These are phyloP conservation scores for Citrus trifoliata DNA, from an alignment of 345 rosid genomes.

Conservation along the genomic window DNA sequence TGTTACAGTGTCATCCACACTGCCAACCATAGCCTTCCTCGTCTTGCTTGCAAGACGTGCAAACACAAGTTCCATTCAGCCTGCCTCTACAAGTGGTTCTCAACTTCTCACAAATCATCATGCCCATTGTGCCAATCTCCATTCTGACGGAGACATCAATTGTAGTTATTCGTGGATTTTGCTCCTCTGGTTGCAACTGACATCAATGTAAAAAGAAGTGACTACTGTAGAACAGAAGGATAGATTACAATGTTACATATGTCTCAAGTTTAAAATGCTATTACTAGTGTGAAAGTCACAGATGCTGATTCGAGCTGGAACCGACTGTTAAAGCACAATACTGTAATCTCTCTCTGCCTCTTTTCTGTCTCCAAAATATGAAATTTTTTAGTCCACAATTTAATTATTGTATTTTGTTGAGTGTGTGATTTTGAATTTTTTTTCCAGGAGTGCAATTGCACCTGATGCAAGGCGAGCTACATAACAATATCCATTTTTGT, in stretches of 20 bases:
- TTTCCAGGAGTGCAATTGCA: background rate
- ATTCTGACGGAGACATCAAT: conserved; percentile 36
- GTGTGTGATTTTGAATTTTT: background rate
- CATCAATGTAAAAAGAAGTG: background rate
- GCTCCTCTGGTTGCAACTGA: background rate
- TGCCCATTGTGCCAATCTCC: conserved; percentile 98
- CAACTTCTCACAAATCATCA: conserved; percentile 80
- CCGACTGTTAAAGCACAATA: background rate
- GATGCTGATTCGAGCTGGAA: background rate
- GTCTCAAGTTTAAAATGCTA: background rate
- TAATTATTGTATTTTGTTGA: background rate
- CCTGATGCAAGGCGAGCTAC: background rate
- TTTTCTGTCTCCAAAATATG: background rate
- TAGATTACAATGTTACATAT: background rate
- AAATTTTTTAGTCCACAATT: background rate
- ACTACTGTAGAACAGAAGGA: background rate
- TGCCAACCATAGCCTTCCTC: conserved; percentile 82
- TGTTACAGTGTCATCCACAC: conserved; percentile 98
- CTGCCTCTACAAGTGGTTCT: conserved; percentile 94
- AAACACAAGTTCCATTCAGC: conserved; percentile 93
- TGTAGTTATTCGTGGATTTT: background rate
- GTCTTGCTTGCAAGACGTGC: conserved; percentile 91
- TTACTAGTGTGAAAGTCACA: background rate
- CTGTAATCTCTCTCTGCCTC: background rate
- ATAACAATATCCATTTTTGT: background rate